Percentiles rank a stretch among this genome's conserved stretches.
These are phyloP conservation scores for Noccaea bulbosa DNA, from an alignment of 345 rosid genomes.

Conservation along the genomic window DNA sequence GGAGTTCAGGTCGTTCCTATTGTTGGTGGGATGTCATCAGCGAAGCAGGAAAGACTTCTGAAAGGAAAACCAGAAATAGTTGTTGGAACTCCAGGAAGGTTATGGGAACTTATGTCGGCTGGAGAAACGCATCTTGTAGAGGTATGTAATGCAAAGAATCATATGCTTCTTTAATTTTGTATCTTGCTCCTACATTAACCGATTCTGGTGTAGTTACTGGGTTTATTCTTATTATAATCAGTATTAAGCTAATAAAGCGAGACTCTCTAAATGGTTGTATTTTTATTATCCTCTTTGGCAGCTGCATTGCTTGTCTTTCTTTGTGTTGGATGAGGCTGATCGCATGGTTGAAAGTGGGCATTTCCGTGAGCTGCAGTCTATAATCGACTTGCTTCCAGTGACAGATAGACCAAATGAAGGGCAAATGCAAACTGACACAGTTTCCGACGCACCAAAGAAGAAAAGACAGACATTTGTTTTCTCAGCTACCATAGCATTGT, in stretches of 20 bases:
- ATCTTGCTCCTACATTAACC: constrained; percentile 20
- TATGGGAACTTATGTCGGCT: constrained; percentile 96
- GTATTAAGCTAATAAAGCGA: constrained; percentile 5
- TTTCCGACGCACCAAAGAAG: constrained; percentile 67
- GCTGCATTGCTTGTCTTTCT: constrained; percentile 91
- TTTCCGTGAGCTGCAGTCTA: constrained; percentile 93
- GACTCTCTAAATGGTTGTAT: constrained; percentile 27
- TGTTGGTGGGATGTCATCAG: constrained; percentile 94
- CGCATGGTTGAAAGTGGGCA: constrained; percentile 96
- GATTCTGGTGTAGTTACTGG: not conserved
- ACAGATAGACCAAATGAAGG: constrained; percentile 52
- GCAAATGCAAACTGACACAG: constrained; percentile 55
- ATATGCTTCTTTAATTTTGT: not conserved
- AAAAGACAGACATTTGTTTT: constrained; percentile 95
- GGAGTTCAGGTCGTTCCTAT: constrained; percentile 75
- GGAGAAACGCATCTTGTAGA: constrained; percentile 91
- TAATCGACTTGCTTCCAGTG: constrained; percentile 87
- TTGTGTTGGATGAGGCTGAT: constrained; percentile 98
- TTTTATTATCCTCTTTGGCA: constrained; percentile 48
- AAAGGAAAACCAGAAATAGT: constrained; percentile 86
- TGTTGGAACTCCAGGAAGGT: constrained; percentile 94
- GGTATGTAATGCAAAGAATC: constrained; percentile 52
- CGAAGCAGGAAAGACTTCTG: constrained; percentile 87
- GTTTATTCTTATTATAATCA: constrained; percentile 5
- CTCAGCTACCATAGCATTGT: constrained; percentile 93